Percentiles rank a stretch among this genome's conserved stretches.
Evolutionary conservation across 306 rosid species (phyloP).

Genomic region (Ceratonia siliqua): DNA sequence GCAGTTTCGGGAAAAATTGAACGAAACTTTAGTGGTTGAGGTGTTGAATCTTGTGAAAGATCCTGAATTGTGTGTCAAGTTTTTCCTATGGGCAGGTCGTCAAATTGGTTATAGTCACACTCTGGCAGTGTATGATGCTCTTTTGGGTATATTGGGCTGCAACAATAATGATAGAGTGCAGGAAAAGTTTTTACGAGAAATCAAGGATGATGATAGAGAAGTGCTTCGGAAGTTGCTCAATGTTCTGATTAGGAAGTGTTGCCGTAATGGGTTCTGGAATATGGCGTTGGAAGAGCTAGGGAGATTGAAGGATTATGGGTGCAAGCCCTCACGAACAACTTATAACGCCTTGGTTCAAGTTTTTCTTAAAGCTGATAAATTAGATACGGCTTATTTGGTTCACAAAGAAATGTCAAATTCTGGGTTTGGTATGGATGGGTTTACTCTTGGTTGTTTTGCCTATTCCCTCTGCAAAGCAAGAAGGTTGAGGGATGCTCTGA

Average conservation of each 20-base stretch:
- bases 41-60: constrained; percentile 48
- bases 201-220: constrained; percentile 56
- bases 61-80: constrained; percentile 58
- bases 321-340: constrained; percentile 59
- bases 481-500: constrained; percentile 62
- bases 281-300: constrained; percentile 81
- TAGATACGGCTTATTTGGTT: constrained; percentile 73
- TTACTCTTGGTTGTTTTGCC: constrained; percentile 58
- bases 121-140: constrained; percentile 44
- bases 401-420: constrained; percentile 67
- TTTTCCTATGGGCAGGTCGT: constrained; percentile 75
- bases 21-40: constrained; percentile 50
- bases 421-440: constrained; percentile 70
- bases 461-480: constrained; percentile 69
- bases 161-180: constrained; percentile 46
- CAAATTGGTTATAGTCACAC: constrained; percentile 77
- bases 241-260: constrained; percentile 66
- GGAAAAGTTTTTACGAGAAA: constrained; percentile 45
- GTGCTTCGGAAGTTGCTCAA: constrained; percentile 71
- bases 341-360: constrained; percentile 78
- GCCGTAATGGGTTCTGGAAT: constrained; percentile 79
- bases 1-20: constrained; percentile 60
- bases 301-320: constrained; percentile 84
- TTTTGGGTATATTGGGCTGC: constrained; percentile 51
- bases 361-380: constrained; percentile 62